Base-by-base conservation (phyloP, 805 yeast genomes). In the Candida coleopterorum region DNA sequence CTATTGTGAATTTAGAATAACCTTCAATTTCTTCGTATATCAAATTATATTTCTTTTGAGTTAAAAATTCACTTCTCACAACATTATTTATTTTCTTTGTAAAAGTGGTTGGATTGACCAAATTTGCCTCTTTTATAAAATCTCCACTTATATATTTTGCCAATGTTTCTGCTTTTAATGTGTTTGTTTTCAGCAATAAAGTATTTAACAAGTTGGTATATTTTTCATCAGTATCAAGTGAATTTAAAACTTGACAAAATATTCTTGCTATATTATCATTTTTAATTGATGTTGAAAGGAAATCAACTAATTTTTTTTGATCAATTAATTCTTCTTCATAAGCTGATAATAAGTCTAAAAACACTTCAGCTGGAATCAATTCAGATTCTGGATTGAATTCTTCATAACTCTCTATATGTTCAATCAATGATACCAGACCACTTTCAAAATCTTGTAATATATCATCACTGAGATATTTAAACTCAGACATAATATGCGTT, bases 21-120 rank as follows among this genome's bases (percentile, higher is more conserved):
- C 96, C 97, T 50, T 82, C 87, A 17, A 78, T 64, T 42, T 83
- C 83, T 55, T 89, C 96, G 34, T 78, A 75, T 6, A 85, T 48
- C 12, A 87, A 61, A 40, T 84, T 82, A 60, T 66, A 86, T 44
- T 79, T 76, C 50, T 69, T 69, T 41, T 77, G 65, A 37, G 78
- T 63, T 53, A 64, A 64, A 48, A 60, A 49, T 53, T 68, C 60
- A 50, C 74, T 62, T 55, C 74, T 42, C 52, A 60, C 47, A 34
- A 54, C 39, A 33, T 61, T 48, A 46, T 65, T 60, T 48, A 66
- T 47, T 27, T 61, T 58, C 20, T 61, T 65, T 9, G 57, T 67
- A 26, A 72, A 56, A 25, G 49, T 35, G 11, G 57, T 56, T 3
- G 46, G 40, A 2, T 70, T 68, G 1, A 67, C 56, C 4, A 64